phyloP scores from a whole-genome alignment of 345 rosid genomes.

The Erodium maritimum region DNA sequence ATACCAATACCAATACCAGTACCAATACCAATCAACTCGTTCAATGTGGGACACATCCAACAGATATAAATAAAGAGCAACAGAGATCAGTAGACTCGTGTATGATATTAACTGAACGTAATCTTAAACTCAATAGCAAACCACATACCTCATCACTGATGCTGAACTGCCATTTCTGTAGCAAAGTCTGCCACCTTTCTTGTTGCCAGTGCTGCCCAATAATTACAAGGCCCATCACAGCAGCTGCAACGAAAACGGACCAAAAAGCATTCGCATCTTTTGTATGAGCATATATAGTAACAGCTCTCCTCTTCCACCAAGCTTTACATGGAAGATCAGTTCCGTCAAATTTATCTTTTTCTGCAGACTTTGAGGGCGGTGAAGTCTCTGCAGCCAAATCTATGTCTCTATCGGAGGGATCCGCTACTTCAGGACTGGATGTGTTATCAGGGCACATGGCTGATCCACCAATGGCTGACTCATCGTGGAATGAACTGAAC shows the following conservation, averaged over 20 bases:
- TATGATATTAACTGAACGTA: no score
- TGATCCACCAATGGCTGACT: constrained; percentile 35
- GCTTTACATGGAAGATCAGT: constrained; percentile 63
- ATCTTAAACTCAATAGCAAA: neutral
- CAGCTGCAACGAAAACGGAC: constrained; percentile 89
- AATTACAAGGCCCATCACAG: constrained; percentile 85
- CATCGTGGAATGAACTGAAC: constrained; percentile 40
- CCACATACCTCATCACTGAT: constrained; percentile 51
- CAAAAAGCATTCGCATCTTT: constrained; percentile 81
- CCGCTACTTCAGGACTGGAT: constrained; percentile 23
- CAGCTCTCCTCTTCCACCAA: constrained; percentile 94
- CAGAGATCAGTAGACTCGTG: no score
- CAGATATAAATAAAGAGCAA: no score
- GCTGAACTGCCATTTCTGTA: constrained; percentile 65
- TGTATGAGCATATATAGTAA: constrained; percentile 57
- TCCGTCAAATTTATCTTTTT: constrained; percentile 29
- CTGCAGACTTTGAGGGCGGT: constrained; percentile 16
- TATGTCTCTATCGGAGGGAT: constrained; percentile 20
- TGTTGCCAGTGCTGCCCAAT: constrained; percentile 96
- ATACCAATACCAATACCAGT: no score
- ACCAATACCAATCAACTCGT: no score
- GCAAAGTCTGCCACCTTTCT: constrained; percentile 85
- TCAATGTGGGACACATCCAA: no score
- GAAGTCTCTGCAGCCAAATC: constrained; percentile 27
- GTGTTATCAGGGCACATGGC: constrained; percentile 24